A percentile compares a stretch with the other conserved stretches of the same genome.
phyloP scores from a whole-genome alignment of 257 asterid genomes.

The Ligustrum vulgare region DNA sequence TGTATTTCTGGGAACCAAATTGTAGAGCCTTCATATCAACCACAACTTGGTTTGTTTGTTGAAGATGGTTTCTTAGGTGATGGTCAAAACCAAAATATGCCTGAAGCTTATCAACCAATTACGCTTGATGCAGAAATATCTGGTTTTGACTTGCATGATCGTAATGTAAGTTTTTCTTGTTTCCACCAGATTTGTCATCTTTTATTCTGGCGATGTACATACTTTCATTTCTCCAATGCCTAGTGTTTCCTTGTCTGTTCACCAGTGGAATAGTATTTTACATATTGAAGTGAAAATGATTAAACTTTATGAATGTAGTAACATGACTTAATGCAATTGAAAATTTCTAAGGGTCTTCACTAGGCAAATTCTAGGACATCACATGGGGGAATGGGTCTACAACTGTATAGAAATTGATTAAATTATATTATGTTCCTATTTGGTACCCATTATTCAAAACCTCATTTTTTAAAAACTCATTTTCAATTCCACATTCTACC shows the following conservation, averaged over 20 bases:
- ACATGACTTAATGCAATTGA: too few relatives aligned
- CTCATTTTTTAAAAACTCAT: too few relatives aligned
- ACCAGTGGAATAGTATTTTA: not conserved
- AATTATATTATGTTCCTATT: too few relatives aligned
- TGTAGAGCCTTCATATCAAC: not conserved
- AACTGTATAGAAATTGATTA: not conserved
- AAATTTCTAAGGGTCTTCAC: too few relatives aligned
- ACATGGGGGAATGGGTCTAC: not conserved
- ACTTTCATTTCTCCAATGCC: not conserved
- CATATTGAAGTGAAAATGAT: not conserved
- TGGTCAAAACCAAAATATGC: not conserved
- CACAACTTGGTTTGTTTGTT: not conserved
- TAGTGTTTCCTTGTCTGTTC: not conserved
- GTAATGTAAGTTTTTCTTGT: conserved; percentile 48
- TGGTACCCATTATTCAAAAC: too few relatives aligned
- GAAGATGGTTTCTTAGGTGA: not conserved
- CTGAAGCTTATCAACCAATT: not conserved
- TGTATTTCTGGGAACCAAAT: not conserved
- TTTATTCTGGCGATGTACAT: not conserved
- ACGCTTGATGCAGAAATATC: conserved; percentile 31
- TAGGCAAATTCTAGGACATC: not conserved
- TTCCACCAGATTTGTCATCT: not conserved
- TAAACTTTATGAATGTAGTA: too few relatives aligned
- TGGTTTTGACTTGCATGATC: conserved; percentile 36
- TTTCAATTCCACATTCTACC: too few relatives aligned